Conservation (phyloP, 1,139 yeast genomes). For the Pichia sp. region DNA sequence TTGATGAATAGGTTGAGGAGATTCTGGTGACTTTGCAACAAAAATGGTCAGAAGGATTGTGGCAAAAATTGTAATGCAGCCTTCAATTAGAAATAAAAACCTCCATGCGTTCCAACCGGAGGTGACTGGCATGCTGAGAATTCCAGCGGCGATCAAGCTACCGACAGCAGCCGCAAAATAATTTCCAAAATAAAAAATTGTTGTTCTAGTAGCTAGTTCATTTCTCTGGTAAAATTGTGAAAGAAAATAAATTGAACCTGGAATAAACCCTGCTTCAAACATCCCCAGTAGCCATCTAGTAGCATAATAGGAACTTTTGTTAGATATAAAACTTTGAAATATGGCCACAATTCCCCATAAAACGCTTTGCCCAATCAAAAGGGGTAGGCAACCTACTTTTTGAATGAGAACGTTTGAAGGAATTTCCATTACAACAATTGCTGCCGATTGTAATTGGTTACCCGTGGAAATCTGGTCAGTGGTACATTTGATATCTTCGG, state of each 20-base stretch:
- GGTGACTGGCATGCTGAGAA: constrained; percentile 18
- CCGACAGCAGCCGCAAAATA: constrained; percentile 37
- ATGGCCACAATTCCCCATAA: constrained; percentile 4
- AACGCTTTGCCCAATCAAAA: not conserved
- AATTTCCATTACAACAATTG: constrained; percentile 2
- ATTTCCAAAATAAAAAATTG: constrained; percentile 37
- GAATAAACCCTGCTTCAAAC: constrained; percentile 5
- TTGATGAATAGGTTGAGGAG: constrained; percentile 52
- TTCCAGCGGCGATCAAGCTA: constrained; percentile 41
- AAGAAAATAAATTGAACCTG: constrained; percentile 2
- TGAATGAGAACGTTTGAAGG: constrained; percentile 5
- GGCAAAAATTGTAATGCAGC: constrained; percentile 47
- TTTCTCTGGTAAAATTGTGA: not conserved
- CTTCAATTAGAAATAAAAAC: constrained; percentile 62
- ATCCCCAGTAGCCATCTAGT: constrained; percentile 4
- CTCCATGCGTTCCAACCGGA: constrained; percentile 48
- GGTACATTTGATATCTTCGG: not conserved
- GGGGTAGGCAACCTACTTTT: constrained; percentile 2
- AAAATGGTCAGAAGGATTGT: constrained; percentile 37
- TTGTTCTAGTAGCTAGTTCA: constrained; percentile 1
- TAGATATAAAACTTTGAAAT: constrained; percentile 2
- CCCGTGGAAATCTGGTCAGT: not conserved
- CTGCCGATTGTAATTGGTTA: constrained; percentile 1
- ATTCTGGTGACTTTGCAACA: constrained; percentile 52
- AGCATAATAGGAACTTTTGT: constrained; percentile 1